A percentile compares a stretch with the other conserved stretches of the same genome.
These are phyloP conservation scores for Protomyces gravidus DNA, from an alignment of 1,139 yeast species.

Conservation along the genomic window DNA sequence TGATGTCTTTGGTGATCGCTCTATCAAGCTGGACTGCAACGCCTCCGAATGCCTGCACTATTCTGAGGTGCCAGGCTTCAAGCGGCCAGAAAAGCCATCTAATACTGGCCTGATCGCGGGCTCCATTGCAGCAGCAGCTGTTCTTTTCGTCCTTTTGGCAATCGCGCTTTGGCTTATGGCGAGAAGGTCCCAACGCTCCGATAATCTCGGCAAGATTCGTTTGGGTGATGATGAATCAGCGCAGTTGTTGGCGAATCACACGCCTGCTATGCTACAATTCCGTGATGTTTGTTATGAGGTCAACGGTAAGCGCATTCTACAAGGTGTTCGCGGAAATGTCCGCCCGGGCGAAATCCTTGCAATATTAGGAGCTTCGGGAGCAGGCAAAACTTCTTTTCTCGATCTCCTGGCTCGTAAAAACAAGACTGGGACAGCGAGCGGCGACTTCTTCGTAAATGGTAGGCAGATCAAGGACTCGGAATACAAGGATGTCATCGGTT, in stretches of 20 bases:
- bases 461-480: conserved; percentile 41
- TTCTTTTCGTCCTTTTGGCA: conserved; percentile 41
- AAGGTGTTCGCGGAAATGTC: conserved; percentile 65
- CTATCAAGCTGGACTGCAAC: conserved; percentile 69
- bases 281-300: conserved; percentile 64
- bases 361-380: conserved; percentile 98
- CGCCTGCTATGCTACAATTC: conserved; percentile 75
- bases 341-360: conserved; percentile 87
- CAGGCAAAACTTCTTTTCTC: conserved; percentile 88
- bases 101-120: conserved; percentile 52
- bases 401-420: conserved; percentile 86
- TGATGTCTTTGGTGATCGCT: conserved; percentile 88
- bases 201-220: conserved; percentile 37
- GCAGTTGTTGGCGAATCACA: conserved; percentile 49
- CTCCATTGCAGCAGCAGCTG: conserved; percentile 50
- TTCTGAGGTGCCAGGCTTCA: conserved; percentile 88
- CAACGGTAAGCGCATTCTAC: conserved; percentile 53
- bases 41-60: conserved; percentile 91
- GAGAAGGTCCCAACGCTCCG: conserved; percentile 37
- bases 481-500: conserved; percentile 71
- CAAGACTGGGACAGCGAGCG: conserved; percentile 66
- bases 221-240: conserved; percentile 43
- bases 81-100: conserved; percentile 55
- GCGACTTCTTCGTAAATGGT: conserved; percentile 73
- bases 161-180: conserved; percentile 45